These are phyloP conservation scores for Xerocomus spinulosus DNA, from an alignment of 768 basidiomycete genomes.

Conservation along the genomic window DNA sequence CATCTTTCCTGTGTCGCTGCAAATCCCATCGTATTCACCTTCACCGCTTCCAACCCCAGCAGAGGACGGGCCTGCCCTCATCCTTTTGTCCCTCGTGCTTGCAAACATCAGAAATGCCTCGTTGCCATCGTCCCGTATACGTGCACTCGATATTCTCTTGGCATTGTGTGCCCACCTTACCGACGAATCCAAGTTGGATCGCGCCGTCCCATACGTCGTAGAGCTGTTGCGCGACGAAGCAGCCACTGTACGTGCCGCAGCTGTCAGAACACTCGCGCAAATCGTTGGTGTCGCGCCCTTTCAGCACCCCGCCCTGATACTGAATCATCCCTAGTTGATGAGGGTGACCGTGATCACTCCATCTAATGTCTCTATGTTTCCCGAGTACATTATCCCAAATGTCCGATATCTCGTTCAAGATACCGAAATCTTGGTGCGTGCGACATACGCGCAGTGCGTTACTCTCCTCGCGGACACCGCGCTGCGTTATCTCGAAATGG, in stretches of 20 bases:
- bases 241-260: conserved; percentile 75
- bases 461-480: conserved; percentile 83
- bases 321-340: conserved; percentile 42
- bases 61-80: conserved; percentile 85
- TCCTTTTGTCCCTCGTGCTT: conserved; percentile 82
- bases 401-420: conserved; percentile 79
- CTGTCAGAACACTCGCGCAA: conserved; percentile 75
- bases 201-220: conserved; percentile 88
- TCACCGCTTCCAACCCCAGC: conserved; percentile 48
- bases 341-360: conserved; percentile 69
- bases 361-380: conserved; percentile 69
- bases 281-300: conserved; percentile 48
- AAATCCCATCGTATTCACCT: conserved; percentile 49
- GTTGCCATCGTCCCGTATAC: conserved; percentile 81
- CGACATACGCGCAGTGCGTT: conserved; percentile 81
- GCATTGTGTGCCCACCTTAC: conserved; percentile 77
- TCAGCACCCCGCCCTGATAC: neutral
- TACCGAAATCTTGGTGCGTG: conserved; percentile 76
- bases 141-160: conserved; percentile 81
- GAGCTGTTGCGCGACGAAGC: conserved; percentile 85
- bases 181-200: conserved; percentile 93
- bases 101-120: conserved; percentile 86
- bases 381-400: conserved; percentile 94
- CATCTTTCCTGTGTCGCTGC: conserved; percentile 70
- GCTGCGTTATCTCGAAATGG: conserved; percentile 87